phyloP scores from a whole-genome alignment of 192 early-diverging fungal species.

The Linnemannia exigua region DNA sequence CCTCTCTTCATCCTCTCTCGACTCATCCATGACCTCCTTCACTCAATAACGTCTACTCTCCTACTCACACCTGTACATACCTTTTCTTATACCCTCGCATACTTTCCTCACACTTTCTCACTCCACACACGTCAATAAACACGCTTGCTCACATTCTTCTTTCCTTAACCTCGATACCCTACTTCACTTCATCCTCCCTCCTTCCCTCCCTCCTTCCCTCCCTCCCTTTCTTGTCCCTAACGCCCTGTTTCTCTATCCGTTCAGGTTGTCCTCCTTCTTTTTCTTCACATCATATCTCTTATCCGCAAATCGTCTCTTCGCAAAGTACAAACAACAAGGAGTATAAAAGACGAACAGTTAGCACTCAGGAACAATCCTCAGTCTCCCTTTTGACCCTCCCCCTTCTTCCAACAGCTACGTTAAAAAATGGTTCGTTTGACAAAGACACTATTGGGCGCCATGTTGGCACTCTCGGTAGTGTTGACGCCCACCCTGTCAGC shows the following conservation, averaged over 20 bases:
- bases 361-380: not conserved
- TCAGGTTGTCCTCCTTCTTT: not conserved
- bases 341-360: not conserved
- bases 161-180: not conserved
- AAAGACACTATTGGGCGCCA: not conserved
- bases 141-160: not conserved
- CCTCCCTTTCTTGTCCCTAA: too few relatives aligned
- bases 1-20: not conserved
- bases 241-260: too few relatives aligned
- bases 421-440: constrained; percentile 22
- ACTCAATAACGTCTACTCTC: constrained; percentile 9
- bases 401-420: not conserved
- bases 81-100: not conserved
- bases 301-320: too few relatives aligned
- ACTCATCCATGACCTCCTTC: not conserved
- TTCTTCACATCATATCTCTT: too few relatives aligned
- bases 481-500: constrained; percentile 3
- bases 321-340: not conserved
- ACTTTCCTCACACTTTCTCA: not conserved
- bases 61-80: not conserved
- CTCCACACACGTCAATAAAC: not conserved
- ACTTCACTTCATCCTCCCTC: not conserved
- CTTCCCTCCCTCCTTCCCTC: not conserved
- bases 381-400: not conserved
- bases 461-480: constrained; percentile 6